phyloP scores from a whole-genome alignment of 768 basidiomycete species.

The Collybiopsis luxurians region DNA sequence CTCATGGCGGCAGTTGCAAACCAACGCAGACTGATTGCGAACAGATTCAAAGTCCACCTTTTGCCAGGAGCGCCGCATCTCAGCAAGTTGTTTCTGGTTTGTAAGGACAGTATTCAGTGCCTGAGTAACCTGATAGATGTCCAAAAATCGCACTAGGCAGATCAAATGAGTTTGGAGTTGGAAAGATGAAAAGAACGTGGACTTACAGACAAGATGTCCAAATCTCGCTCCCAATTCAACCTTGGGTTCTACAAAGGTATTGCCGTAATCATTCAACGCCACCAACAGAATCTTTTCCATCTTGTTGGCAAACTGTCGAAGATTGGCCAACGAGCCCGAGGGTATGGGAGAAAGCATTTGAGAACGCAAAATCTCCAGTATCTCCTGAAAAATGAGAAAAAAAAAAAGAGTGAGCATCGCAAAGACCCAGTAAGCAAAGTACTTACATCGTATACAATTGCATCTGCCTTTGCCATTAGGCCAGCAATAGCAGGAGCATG shows the following conservation, averaged over 20 bases:
- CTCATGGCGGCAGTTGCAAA: slow-evolving; percentile 91
- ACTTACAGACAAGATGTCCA: slow-evolving; percentile 85
- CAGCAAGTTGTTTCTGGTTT: slow-evolving; percentile 78
- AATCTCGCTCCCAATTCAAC: slow-evolving; percentile 90
- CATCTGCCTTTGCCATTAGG: slow-evolving; percentile 87
- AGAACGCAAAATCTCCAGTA: slow-evolving; percentile 78
- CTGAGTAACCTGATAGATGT: slow-evolving; percentile 90
- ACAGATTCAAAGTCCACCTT: slow-evolving; percentile 91
- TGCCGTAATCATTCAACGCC: slow-evolving; percentile 79
- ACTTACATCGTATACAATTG: slow-evolving; percentile 87
- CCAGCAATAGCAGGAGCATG: slow-evolving; percentile 88
- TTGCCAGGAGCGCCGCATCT: slow-evolving; percentile 87
- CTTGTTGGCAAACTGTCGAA: slow-evolving; percentile 83
- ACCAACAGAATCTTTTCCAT: slow-evolving; percentile 88
- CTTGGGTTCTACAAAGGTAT: slow-evolving; percentile 89
- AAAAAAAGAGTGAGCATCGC: background rate
- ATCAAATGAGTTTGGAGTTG: slow-evolving; percentile 8
- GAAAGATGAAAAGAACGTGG: slow-evolving; percentile 5
- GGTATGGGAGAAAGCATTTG: slow-evolving; percentile 82
- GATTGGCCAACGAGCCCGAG: slow-evolving; percentile 59
- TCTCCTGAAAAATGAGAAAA: slow-evolving; percentile 54
- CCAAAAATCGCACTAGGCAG: slow-evolving; percentile 77
- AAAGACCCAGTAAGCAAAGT: background rate
- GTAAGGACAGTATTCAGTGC: slow-evolving; percentile 86
- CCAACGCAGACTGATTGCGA: slow-evolving; percentile 88